These are phyloP conservation scores for Sporothrix luriei DNA, from an alignment of 2,329 filamentous ascomycete genomes.

Conservation along the genomic window DNA sequence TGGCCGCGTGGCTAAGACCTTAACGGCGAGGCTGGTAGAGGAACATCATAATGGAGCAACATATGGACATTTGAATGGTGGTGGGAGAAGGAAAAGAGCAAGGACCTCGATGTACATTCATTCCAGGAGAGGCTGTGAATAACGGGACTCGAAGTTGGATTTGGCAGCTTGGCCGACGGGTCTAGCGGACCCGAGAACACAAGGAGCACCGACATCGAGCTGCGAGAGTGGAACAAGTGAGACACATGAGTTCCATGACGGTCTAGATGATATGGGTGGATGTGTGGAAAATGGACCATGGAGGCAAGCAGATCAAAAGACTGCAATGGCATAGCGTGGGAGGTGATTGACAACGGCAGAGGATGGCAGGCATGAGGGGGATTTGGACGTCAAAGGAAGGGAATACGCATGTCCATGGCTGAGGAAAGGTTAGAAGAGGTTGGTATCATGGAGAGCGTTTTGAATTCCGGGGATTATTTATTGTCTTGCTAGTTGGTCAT, in stretches of 20 bases:
- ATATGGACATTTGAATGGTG: too few species aligned
- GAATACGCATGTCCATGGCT: not conserved
- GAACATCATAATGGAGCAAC: not conserved
- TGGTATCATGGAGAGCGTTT: constrained; percentile 1
- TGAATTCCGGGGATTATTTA: not conserved
- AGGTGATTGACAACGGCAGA: not conserved
- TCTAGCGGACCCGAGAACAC: too few species aligned
- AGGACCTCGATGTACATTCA: not conserved
- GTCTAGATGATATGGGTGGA: constrained; percentile 7
- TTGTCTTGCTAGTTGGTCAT: not conserved
- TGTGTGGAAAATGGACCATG: not conserved
- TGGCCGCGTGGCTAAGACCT: constrained; percentile 12
- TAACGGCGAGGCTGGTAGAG: not conserved
- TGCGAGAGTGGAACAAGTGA: not conserved
- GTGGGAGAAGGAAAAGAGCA: not conserved
- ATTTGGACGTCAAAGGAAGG: too few species aligned
- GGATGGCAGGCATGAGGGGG: not conserved
- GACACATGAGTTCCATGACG: not conserved
- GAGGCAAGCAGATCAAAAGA: not conserved
- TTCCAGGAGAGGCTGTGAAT: not conserved
- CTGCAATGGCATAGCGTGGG: not conserved
- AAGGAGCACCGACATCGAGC: not conserved
- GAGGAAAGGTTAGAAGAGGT: not conserved
- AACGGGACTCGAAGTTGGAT: not conserved
- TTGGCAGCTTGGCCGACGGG: not conserved